Conservation (phyloP, 2,329 filamentous ascomycete species). For the Hypoxylon sp. region DNA sequence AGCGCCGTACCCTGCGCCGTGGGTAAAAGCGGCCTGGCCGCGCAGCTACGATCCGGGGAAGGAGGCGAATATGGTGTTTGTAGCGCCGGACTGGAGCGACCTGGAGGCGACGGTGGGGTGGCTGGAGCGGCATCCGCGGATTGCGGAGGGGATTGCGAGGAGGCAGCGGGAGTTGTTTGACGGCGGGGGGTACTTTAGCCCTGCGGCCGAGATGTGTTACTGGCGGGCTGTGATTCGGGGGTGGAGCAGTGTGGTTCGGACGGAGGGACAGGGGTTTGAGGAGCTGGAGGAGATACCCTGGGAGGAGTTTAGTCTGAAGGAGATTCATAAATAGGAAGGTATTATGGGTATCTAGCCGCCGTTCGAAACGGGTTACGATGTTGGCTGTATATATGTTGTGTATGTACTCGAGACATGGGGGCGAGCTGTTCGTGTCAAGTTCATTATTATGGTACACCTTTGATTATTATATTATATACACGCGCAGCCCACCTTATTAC, state of each 20-base stretch:
- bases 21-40: slow-evolving; percentile 59
- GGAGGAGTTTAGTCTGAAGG: slow-evolving; percentile 58
- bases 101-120: slow-evolving; percentile 62
- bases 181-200: slow-evolving; percentile 62
- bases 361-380: background rate
- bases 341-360: background rate
- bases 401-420: background rate
- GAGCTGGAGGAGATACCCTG: slow-evolving; percentile 56
- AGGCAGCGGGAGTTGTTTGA: slow-evolving; percentile 63
- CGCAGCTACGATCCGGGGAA: slow-evolving; percentile 41
- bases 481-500: slow-evolving; percentile 52
- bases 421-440: slow-evolving; percentile 20
- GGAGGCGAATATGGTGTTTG: slow-evolving; percentile 61
- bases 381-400: background rate
- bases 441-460: slow-evolving; percentile 49
- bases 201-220: slow-evolving; percentile 68
- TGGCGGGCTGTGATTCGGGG: slow-evolving; percentile 65
- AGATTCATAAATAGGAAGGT: slow-evolving; percentile 49
- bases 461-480: slow-evolving; percentile 47
- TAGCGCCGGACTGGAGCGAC: slow-evolving; percentile 66
- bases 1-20: slow-evolving; percentile 49
- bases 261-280: slow-evolving; percentile 56
- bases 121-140: slow-evolving; percentile 60
- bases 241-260: slow-evolving; percentile 61
- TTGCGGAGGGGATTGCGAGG: slow-evolving; percentile 63